Conservation (phyloP, 2,329 filamentous ascomycete genomes). For the Claviceps sp. region DNA sequence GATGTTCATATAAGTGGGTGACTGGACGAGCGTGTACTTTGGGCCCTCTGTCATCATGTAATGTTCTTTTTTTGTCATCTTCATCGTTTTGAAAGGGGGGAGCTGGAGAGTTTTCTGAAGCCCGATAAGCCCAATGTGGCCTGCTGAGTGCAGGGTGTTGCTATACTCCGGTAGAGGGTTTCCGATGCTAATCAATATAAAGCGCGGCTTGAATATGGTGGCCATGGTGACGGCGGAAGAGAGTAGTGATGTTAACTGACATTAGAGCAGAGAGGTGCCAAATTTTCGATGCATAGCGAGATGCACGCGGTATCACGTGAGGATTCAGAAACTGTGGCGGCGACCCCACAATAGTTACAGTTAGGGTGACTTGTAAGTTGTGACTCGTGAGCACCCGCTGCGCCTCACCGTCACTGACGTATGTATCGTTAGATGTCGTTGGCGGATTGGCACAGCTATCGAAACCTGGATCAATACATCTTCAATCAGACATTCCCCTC, state of each 20-base stretch:
- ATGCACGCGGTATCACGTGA: slow-evolving; percentile 19
- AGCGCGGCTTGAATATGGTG: slow-evolving; percentile 30
- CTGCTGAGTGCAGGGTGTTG: slow-evolving; percentile 74
- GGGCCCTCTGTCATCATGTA: slow-evolving; percentile 33
- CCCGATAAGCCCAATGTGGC: slow-evolving; percentile 60
- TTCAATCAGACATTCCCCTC: not conserved
- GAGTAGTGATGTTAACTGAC: not conserved
- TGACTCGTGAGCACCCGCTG: not conserved
- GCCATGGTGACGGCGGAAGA: not conserved
- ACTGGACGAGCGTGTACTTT: slow-evolving; percentile 59
- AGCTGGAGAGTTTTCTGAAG: slow-evolving; percentile 34
- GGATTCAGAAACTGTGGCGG: slow-evolving; percentile 4
- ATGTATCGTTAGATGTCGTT: slow-evolving; percentile 5
- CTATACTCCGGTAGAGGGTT: slow-evolving; percentile 60
- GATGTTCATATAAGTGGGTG: slow-evolving; percentile 70
- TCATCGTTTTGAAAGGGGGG: slow-evolving; percentile 33
- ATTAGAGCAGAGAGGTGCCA: not conserved
- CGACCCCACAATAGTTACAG: not conserved
- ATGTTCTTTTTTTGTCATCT: slow-evolving; percentile 34
- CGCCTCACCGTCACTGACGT: slow-evolving; percentile 11
- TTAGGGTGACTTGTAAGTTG: not conserved
- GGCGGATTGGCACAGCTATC: slow-evolving; percentile 21
- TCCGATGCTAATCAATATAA: slow-evolving; percentile 77
- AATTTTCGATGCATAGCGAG: not conserved
- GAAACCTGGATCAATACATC: slow-evolving; percentile 8